These are phyloP conservation scores for Psilocybe tampanensis DNA, from an alignment of 768 basidiomycete genomes.

Conservation along the genomic window DNA sequence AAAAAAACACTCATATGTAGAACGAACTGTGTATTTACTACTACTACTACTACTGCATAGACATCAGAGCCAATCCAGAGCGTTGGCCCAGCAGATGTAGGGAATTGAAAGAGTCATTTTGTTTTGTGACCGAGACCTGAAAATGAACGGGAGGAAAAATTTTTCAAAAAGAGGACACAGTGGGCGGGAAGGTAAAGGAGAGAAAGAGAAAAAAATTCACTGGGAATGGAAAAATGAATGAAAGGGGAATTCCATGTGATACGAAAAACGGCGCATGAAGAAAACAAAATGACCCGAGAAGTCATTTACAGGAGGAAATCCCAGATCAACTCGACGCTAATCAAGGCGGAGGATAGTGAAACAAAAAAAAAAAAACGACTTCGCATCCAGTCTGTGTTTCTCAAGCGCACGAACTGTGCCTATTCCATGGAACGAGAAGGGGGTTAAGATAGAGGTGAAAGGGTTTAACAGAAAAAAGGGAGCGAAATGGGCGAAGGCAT, in stretches of 20 bases:
- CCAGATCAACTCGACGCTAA: constrained; percentile 4
- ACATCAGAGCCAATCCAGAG: neutral
- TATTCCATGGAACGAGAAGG: neutral
- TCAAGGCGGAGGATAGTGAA: constrained; percentile 5
- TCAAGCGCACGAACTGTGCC: neutral
- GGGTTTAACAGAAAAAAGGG: neutral
- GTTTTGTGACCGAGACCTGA: neutral
- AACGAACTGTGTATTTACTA: too few species aligned
- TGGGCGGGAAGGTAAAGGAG: neutral
- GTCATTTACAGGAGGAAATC: neutral
- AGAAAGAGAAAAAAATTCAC: neutral
- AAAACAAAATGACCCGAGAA: constrained; percentile 6
- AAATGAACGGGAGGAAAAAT: neutral
- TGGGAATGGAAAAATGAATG: neutral
- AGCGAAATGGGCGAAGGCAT: neutral
- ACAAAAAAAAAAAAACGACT: neutral
- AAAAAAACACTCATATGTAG: too few species aligned
- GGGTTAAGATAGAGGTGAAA: neutral
- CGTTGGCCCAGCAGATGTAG: neutral
- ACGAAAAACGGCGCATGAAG: neutral
- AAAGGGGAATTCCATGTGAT: neutral
- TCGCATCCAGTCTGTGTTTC: constrained; percentile 5
- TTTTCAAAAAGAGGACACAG: neutral
- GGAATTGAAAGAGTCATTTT: neutral
- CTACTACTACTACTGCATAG: too few species aligned